Percentiles rank a stretch among this genome's conserved stretches.
phyloP scores from a whole-genome alignment of 495 filamentous ascomycete genomes.

The Aspergillus hancockii region DNA sequence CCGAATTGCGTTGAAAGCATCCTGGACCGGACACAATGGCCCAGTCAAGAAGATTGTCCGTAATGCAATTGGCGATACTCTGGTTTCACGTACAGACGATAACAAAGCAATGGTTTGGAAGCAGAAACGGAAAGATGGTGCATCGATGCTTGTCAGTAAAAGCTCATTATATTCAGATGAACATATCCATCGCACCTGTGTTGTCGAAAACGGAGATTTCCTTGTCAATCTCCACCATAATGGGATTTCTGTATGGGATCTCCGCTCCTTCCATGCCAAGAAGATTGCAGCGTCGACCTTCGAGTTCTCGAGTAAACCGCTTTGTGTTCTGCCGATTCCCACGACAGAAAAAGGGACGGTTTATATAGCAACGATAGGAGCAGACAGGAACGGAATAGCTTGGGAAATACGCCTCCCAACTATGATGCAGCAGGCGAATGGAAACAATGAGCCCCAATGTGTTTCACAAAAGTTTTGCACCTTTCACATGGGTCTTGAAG shows the following conservation, averaged over 20 bases:
- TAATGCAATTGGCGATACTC: slow-evolving; percentile 74
- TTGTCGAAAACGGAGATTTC: slow-evolving; percentile 73
- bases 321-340: slow-evolving; percentile 80
- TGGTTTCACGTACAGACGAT: slow-evolving; percentile 77
- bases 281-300: slow-evolving; percentile 62
- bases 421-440: slow-evolving; percentile 21
- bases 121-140: slow-evolving; percentile 50
- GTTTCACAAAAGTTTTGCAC: slow-evolving; percentile 65
- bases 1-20: slow-evolving; percentile 57
- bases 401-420: slow-evolving; percentile 70
- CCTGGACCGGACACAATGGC: slow-evolving; percentile 84
- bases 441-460: slow-evolving; percentile 27
- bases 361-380: slow-evolving; percentile 81
- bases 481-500: slow-evolving; percentile 70
- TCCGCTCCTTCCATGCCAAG: slow-evolving; percentile 54
- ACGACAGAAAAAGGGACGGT: slow-evolving; percentile 52
- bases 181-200: slow-evolving; percentile 80
- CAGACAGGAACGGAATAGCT: slow-evolving; percentile 78
- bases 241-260: slow-evolving; percentile 81
- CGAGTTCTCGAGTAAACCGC: slow-evolving; percentile 65
- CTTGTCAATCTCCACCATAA: slow-evolving; percentile 78
- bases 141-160: slow-evolving; percentile 61
- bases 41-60: slow-evolving; percentile 82
- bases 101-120: slow-evolving; percentile 85
- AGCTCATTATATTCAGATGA: slow-evolving; percentile 68